Evolutionary conservation across 2,329 filamentous ascomycete genomes (phyloP), one percentile per base, ranked within the genome.

Genomic region (Polytolypa hystricis): DNA sequence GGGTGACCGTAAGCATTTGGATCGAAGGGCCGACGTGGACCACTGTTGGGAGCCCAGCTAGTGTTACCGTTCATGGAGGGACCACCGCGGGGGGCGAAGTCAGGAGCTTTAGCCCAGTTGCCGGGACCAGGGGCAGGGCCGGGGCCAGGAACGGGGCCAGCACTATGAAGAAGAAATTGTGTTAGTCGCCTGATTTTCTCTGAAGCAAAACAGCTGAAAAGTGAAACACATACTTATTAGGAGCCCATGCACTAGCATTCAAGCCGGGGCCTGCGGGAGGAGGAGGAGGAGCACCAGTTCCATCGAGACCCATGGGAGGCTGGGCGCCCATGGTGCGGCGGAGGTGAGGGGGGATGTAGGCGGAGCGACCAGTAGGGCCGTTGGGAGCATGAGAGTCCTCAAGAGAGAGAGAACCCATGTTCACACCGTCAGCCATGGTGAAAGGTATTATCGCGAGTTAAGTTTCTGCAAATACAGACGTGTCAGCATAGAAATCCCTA

Each of bases 331-430:
- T 42, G 30, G 57, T 58, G 37, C 57, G 54, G 47, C 75, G 72
- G 47, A 78, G 69, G 58, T 79, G 75, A 51, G 75, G 75, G 52
- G 75, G 75, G 49, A 79, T 78, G 60, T 79, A 79, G 50, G 75
- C 70, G 57, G 72, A 66, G 54, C 73, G 74, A 50, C 71, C 70
- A 42, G 59, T 57, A 59, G 59, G 50, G 63, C 60, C 43, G 39
- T 49, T 48, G 27, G 63, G 58, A 48, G 71, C 74, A 56, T 76
- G 69, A 43, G 72, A 75, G 48, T 79, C 75, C 57, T 74, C 71
- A 50, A 80, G 64, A 43, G 66, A 66, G 47, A 75, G 58, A 52
- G 66, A 64, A 53, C 64, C 65, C 63, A 75, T 72, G 54, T 73
- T 70, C 52, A 75, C 63, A 54, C 71, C 64, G 48, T 70, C 65